Percentiles rank a stretch among this genome's conserved stretches.
Conservation (phyloP, 2,329 filamentous ascomycete genomes). For the Ophiosphaerella korrae region DNA sequence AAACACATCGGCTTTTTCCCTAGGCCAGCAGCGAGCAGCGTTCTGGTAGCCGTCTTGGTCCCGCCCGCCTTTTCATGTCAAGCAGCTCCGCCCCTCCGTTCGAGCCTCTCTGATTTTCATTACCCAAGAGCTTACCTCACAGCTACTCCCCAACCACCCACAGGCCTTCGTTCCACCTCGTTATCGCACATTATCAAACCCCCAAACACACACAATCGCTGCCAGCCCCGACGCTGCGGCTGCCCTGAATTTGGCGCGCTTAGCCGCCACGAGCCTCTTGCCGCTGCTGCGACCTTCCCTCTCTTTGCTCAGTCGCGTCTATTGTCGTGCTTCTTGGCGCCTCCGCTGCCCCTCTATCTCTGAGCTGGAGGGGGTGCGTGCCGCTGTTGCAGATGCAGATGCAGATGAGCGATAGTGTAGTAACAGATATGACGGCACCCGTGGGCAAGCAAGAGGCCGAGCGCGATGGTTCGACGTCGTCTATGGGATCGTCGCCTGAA, state of each 20-base stretch:
- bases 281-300: constrained; percentile 20
- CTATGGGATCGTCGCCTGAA: constrained; percentile 56
- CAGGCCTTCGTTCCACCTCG: constrained; percentile 32
- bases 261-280: constrained; percentile 42
- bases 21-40: too few relatives aligned
- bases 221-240: constrained; percentile 42
- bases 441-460: constrained; percentile 53
- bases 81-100: constrained; percentile 41
- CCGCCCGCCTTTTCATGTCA: constrained; percentile 43
- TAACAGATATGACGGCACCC: constrained; percentile 52
- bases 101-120: constrained; percentile 48
- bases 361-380: constrained; percentile 38
- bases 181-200: constrained; percentile 54
- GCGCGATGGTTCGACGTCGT: constrained; percentile 54
- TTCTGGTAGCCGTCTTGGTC: constrained; percentile 4
- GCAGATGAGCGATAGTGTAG: constrained; percentile 58
- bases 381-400: constrained; percentile 37
- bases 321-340: constrained; percentile 40
- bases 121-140: constrained; percentile 57
- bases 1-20: too few relatives aligned
- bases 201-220: constrained; percentile 42
- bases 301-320: constrained; percentile 34
- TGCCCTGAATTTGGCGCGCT: constrained; percentile 42
- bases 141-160: constrained; percentile 47
- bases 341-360: constrained; percentile 42